These are phyloP conservation scores for Oryza glumipatula DNA, from an alignment of 176 grass and related monocot genomes.

Conservation along the genomic window DNA sequence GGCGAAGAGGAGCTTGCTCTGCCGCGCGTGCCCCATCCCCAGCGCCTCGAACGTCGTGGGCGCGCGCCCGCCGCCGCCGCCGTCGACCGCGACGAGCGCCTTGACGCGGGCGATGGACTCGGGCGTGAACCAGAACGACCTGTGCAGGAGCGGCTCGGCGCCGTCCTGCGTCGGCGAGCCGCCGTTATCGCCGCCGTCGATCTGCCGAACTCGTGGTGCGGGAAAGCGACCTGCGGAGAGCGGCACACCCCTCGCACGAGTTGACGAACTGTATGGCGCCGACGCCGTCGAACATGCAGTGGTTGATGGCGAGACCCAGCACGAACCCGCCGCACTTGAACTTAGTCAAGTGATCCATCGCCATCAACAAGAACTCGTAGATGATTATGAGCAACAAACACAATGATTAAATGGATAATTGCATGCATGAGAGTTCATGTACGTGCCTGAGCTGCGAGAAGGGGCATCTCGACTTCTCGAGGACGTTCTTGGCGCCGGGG, in stretches of 20 bases:
- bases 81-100: conserved; percentile 35
- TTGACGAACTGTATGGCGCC: conserved; percentile 87
- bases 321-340: conserved; percentile 76
- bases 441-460: conserved; percentile 63
- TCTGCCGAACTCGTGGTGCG: conserved; percentile 70
- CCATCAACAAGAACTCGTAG: background rate
- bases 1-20: conserved; percentile 77
- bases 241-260: conserved; percentile 61
- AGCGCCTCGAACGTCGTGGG: conserved; percentile 72
- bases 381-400: background rate
- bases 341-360: conserved; percentile 39
- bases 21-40: conserved; percentile 19
- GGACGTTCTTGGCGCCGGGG: conserved; percentile 74
- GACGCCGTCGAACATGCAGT: conserved; percentile 88
- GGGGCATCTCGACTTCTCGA: conserved; percentile 53
- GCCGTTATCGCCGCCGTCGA: conserved; percentile 20
- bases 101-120: conserved; percentile 53
- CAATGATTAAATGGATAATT: background rate
- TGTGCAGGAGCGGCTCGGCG: conserved; percentile 48
- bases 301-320: conserved; percentile 78
- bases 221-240: conserved; percentile 43
- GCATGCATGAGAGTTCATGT: too few species aligned
- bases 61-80: background rate
- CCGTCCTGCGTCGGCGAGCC: background rate
- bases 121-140: conserved; percentile 66